Percentiles rank a stretch among this genome's conserved stretches.
These are phyloP conservation scores for Cryptococcus sp. DNA, from an alignment of 1,284 basidiomycete genomes.

Conservation along the genomic window DNA sequence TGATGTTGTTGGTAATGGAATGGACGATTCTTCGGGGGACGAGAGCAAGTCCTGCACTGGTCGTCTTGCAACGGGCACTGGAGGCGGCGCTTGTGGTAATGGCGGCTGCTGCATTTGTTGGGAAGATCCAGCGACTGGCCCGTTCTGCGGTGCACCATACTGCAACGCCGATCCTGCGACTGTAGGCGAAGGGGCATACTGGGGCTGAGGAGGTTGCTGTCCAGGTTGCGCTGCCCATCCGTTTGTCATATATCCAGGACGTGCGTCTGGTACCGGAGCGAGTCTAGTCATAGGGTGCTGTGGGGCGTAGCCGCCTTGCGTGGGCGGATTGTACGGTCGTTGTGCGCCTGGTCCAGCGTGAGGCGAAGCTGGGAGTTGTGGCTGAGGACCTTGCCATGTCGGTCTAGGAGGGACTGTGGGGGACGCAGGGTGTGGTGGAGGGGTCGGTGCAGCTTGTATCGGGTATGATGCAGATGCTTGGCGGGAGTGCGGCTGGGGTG, in stretches of 20 bases:
- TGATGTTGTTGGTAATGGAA: conserved; percentile 34
- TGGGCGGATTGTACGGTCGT: conserved; percentile 10
- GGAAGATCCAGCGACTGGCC: conserved; percentile 1
- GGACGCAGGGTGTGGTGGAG: conserved; percentile 17
- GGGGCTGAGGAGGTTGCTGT: background rate
- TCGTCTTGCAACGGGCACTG: conserved; percentile 5
- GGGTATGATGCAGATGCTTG: conserved; percentile 21
- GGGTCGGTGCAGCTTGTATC: background rate
- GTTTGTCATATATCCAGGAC: no score
- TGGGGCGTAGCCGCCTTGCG: conserved; percentile 10
- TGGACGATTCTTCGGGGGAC: conserved; percentile 38
- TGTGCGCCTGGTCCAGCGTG: conserved; percentile 11
- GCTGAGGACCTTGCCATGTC: conserved; percentile 14
- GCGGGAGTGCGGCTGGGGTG: conserved; percentile 17
- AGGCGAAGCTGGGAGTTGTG: conserved; percentile 5
- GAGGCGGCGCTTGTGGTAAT: conserved; percentile 6
- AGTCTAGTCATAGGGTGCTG: background rate
- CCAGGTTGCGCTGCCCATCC: no score
- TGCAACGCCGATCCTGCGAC: background rate
- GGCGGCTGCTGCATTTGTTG: conserved; percentile 7
- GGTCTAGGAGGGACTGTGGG: conserved; percentile 30
- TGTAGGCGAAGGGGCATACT: conserved; percentile 5
- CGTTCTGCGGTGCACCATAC: background rate
- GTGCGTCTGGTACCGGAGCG: no score
- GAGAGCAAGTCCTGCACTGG: conserved; percentile 37